Percentiles rank a stretch among this genome's conserved stretches.
Evolutionary conservation across 23 red algal genomes (phyloP).

Genomic region (Gracilaria domingensis): DNA sequence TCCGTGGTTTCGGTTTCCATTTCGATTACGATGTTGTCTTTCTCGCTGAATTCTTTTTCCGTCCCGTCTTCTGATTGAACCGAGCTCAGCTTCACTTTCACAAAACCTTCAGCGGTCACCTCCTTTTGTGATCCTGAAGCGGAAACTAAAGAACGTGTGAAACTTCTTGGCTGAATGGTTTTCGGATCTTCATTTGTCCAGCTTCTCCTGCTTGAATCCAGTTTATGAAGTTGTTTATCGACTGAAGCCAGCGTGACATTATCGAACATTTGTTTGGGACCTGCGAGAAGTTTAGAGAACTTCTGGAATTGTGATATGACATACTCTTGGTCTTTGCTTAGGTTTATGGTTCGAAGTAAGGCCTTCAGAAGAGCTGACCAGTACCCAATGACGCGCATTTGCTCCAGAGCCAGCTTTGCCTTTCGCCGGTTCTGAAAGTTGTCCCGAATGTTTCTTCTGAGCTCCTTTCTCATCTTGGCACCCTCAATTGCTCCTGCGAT

Average conservation of each 20-base stretch:
- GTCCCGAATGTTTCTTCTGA: neutral
- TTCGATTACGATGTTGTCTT: neutral
- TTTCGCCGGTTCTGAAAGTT: conserved; percentile 20
- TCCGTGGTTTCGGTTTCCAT: conserved; percentile 5
- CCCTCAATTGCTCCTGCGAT: conserved; percentile 6
- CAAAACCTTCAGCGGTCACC: conserved; percentile 1
- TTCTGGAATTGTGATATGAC: conserved; percentile 2
- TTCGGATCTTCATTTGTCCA: conserved; percentile 6
- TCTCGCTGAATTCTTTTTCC: neutral
- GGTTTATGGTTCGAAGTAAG: neutral
- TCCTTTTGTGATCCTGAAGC: neutral
- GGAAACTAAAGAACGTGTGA: neutral
- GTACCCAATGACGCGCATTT: conserved; percentile 15
- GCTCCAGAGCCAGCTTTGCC: conserved; percentile 12
- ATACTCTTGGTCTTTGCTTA: neutral
- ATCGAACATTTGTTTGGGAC: conserved; percentile 5
- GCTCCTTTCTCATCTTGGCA: neutral
- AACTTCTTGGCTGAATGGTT: neutral
- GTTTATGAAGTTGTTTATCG: neutral
- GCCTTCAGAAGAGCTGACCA: conserved; percentile 25
- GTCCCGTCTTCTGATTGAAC: conserved; percentile 24
- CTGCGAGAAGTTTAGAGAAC: neutral
- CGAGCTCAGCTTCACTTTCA: neutral
- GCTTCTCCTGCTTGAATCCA: conserved; percentile 1
- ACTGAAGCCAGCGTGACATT: neutral